Base-by-base conservation (phyloP, 805 yeast species). In the Myxozyma neotropica region DNA sequence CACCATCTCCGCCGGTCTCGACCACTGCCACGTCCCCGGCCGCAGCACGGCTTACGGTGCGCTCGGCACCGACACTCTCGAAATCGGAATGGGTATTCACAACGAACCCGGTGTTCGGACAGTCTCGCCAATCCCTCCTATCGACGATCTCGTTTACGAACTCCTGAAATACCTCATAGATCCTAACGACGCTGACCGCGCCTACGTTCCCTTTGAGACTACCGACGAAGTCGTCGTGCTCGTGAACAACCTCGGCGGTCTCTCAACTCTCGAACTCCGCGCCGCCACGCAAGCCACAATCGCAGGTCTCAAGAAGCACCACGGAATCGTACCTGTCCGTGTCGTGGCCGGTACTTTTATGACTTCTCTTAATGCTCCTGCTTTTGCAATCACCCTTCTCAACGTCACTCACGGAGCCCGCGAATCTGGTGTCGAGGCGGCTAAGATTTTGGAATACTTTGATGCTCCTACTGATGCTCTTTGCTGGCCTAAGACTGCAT, bases 61-160 rank as follows among this genome's bases (percentile, higher is more conserved):
- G 8, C 8, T 48, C 12, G 48, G 33, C 6, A n/a, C 13, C 17
- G 76, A 83, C 59, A 89, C 88, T 72, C 85, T 87, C 71, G 98
- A 92, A 72, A 79, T 92, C 60, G 98, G 98, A 27, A 86, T 92
- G 86, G 98, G 98, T 48, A 92, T 92, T 60, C 98, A 92, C 74
- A 92, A 92, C 69, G 98, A 92, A 73, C 94, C 97, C 0, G 97
- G 97, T 63, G 86, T 85, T 57, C 79, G 81, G 69, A 81, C 82
- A 61, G 71, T 82, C 42, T 74, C 78, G 17, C 86, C 88, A 17
- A 82, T 92, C 67, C 97, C 97, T 24, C 72, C 83, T 0, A 81
- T 89, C 52, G 85, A 82, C 21, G 81, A 80, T 0, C 75, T 92
- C 35, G 76, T 84, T 48, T 71, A 79, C 33, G 77, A 79, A 35